Conservation (phyloP, 257 asterid genomes). For the Nicotiana tomentosiformis region DNA sequence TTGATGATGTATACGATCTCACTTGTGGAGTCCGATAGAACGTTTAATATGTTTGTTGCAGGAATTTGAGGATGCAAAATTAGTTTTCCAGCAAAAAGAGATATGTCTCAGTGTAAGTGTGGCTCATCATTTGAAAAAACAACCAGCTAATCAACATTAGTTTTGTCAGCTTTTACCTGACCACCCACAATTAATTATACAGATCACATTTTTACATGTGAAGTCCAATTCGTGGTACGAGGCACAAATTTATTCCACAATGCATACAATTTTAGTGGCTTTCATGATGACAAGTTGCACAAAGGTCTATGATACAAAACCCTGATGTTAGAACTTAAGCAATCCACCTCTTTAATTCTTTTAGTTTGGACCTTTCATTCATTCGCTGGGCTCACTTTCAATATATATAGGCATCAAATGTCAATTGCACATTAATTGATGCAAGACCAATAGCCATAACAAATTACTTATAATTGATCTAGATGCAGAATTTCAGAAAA, state of each 20-base stretch:
- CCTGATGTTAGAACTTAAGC: neutral
- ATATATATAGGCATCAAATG: neutral
- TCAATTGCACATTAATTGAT: slow-evolving; percentile 1
- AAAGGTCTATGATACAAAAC: neutral
- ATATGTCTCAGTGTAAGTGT: neutral
- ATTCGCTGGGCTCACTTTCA: neutral
- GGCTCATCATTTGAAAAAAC: neutral
- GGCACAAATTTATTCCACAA: neutral
- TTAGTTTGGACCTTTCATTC: neutral
- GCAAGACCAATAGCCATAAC: slow-evolving; percentile 1
- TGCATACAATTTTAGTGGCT: neutral
- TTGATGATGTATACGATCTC: neutral
- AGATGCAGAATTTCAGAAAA: neutral
- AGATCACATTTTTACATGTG: neutral
- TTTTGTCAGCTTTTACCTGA: no score
- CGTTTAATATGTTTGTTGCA: neutral
- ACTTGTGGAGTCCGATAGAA: neutral
- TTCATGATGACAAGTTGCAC: neutral
- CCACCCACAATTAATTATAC: no score
- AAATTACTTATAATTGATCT: neutral
- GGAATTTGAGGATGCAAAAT: no score
- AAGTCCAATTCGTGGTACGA: neutral
- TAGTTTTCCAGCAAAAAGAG: no score
- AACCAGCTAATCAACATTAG: neutral
- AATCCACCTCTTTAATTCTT: neutral